These are phyloP conservation scores for Asterophora parasitica DNA, from an alignment of 768 basidiomycete genomes.

Conservation along the genomic window DNA sequence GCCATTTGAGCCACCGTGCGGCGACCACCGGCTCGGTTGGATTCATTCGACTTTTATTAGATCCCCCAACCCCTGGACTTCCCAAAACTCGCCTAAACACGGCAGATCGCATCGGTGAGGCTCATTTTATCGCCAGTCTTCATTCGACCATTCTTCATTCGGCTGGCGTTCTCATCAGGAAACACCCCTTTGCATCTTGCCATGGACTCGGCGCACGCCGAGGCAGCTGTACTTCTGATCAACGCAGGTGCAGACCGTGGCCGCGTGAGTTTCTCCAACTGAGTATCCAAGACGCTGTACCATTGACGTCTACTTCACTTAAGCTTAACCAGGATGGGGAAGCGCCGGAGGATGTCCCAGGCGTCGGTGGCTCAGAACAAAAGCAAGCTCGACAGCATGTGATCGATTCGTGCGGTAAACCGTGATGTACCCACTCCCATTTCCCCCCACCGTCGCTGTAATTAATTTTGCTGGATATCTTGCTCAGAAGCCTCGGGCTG, in stretches of 20 bases:
- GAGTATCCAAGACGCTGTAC: conserved; percentile 12
- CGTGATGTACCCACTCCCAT: conserved; percentile 22
- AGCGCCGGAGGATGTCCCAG: conserved; percentile 84
- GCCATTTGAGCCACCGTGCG: conserved; percentile 74
- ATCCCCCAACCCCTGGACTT: conserved; percentile 64
- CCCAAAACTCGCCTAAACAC: conserved; percentile 84
- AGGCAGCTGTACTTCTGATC: conserved; percentile 85
- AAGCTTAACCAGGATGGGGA: conserved; percentile 82
- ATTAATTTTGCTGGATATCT: neutral
- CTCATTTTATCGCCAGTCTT: conserved; percentile 10
- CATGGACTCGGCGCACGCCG: conserved; percentile 93
- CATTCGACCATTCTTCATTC: conserved; percentile 3
- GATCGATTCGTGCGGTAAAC: conserved; percentile 63
- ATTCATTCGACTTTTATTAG: conserved; percentile 81
- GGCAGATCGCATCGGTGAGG: conserved; percentile 68
- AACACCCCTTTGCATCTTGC: conserved; percentile 97
- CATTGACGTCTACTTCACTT: conserved; percentile 16
- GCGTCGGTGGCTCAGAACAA: conserved; percentile 90
- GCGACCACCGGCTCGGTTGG: conserved; percentile 92
- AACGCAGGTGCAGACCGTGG: conserved; percentile 93
- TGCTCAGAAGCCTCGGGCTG: neutral
- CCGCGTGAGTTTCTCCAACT: conserved; percentile 51
- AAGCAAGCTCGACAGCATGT: conserved; percentile 74
- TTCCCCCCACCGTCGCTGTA: neutral
- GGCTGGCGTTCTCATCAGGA: conserved; percentile 39